Base-by-base conservation (phyloP, 257 asterid genomes). In the Ilex aquifolium region DNA sequence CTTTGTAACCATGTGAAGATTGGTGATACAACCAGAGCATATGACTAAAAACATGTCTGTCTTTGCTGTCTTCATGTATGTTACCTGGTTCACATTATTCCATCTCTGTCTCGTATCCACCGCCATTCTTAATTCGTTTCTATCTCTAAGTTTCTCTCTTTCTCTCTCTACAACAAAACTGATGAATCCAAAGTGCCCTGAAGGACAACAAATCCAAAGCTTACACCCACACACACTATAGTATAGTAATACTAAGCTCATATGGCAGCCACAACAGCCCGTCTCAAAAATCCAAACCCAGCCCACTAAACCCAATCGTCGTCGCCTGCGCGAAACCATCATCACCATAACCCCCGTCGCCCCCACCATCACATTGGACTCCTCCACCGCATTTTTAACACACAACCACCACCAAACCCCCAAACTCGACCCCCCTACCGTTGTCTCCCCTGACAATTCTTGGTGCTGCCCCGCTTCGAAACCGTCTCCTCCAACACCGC, bases 241-340 rank as follows among this genome's bases (percentile, higher is more conserved):
- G 27, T 21, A 21, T 21, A 21, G 27, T 21, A 21, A 21, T 21
- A 21, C 27, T 21, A 61, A 57, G 52, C 32, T 32, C 56, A 55
- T 58, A 88, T 88, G 93, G 95, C 95, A 67, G 79, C 84, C 27
- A 21, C 42, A 36, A 36, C 8, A 36, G 32, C 90, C 56, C 80
- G 76, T 56, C 83, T 82, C 76, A 36, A 82, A 81, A 50, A 79
- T 77, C 74, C 87, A 75, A 68, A 71, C 74, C 63, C 80, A 82
- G 27, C 79, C 81, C 71, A 55, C 76, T 59, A 80, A 82, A 58
- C 81, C 74, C 68, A 88, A 83, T 40, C 87, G 88, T 63, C 93
- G 91, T 61, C 90, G 92, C 62, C 75, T 31, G 80, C 90, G 87
- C 11, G 87, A 77, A 56, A 83, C 90, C 62, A 83, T 92, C 50